Conservation (phyloP, 805 yeast species). For the Helenozyma baotianmanensis region DNA sequence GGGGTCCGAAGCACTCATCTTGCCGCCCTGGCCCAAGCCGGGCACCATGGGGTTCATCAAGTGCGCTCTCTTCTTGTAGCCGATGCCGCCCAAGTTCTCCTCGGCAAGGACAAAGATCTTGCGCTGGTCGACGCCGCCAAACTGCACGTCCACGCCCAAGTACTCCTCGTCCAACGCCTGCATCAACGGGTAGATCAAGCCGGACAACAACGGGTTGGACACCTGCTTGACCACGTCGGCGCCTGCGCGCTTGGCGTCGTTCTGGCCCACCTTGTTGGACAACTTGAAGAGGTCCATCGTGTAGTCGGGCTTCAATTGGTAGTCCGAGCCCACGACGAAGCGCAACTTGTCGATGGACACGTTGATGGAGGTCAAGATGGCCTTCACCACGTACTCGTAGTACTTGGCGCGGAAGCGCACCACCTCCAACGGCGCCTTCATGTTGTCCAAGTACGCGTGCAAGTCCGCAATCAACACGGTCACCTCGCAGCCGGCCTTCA, state of each 20-base stretch:
- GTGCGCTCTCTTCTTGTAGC: slow-evolving; percentile 97
- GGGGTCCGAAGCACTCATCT: slow-evolving; percentile 99
- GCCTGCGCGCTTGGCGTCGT: slow-evolving; percentile 98
- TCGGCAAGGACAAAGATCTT: slow-evolving; percentile 96
- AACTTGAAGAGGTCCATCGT: slow-evolving; percentile 86
- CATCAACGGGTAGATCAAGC: slow-evolving; percentile 96
- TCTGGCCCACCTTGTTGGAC: slow-evolving; percentile 81
- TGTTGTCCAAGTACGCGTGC: slow-evolving; percentile 95
- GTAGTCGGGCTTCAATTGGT: slow-evolving; percentile 73
- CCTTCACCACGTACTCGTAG: slow-evolving; percentile 78
- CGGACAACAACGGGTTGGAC: slow-evolving; percentile 85
- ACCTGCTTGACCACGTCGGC: slow-evolving; percentile 99
- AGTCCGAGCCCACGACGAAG: slow-evolving; percentile 85
- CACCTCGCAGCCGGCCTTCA: slow-evolving; percentile 94
- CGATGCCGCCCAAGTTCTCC: slow-evolving; percentile 79
- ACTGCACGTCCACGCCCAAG: slow-evolving; percentile 85
- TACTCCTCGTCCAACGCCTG: slow-evolving; percentile 96
- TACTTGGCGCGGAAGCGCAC: slow-evolving; percentile 85
- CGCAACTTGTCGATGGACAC: slow-evolving; percentile 87
- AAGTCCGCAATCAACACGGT: slow-evolving; percentile 88
- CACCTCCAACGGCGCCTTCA: slow-evolving; percentile 96
- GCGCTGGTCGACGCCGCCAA: slow-evolving; percentile 99
- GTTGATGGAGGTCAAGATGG: slow-evolving; percentile 78
- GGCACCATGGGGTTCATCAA: slow-evolving; percentile 99
- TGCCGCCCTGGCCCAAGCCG: slow-evolving; percentile 94